These are phyloP conservation scores for Linderniella brevidens DNA, from an alignment of 257 asterid genomes.

Conservation along the genomic window DNA sequence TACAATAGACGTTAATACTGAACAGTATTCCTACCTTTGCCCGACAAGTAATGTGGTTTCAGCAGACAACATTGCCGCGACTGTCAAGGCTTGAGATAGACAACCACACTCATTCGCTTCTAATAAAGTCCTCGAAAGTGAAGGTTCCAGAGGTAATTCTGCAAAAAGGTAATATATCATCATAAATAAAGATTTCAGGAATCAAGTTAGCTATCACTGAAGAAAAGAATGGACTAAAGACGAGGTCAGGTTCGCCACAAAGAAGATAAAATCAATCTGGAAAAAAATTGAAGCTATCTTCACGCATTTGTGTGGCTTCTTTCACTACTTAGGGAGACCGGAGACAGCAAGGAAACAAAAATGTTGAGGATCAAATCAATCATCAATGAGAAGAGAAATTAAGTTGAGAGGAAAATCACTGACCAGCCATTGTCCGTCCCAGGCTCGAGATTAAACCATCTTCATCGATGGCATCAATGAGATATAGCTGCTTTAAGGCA, in stretches of 20 bases:
- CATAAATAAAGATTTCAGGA: too few species aligned
- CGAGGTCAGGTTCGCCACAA: too few species aligned
- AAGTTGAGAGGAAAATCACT: neutral
- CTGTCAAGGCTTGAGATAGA: conserved; percentile 76
- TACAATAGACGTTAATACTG: too few species aligned
- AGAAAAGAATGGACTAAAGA: too few species aligned
- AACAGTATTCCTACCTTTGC: conserved; percentile 30
- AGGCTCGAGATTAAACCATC: conserved; percentile 62
- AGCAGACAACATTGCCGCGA: conserved; percentile 91
- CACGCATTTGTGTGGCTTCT: too few species aligned
- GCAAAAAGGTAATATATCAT: conserved; percentile 16
- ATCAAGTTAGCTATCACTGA: too few species aligned
- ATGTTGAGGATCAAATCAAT: too few species aligned
- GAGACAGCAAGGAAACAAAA: too few species aligned
- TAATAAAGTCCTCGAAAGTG: conserved; percentile 79
- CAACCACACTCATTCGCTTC: conserved; percentile 87
- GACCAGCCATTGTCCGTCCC: conserved; percentile 91
- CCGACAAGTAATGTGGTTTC: conserved; percentile 64
- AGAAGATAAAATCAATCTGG: too few species aligned
- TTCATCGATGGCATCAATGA: conserved; percentile 80
- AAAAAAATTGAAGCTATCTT: too few species aligned
- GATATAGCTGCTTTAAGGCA: conserved; percentile 80
- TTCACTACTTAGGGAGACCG: too few species aligned
- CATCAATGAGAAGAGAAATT: too few species aligned
- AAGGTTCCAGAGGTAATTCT: conserved; percentile 96